Evolutionary conservation across 2,329 filamentous ascomycete species (phyloP).

Genomic region (Colletotrichum destructivum): DNA sequence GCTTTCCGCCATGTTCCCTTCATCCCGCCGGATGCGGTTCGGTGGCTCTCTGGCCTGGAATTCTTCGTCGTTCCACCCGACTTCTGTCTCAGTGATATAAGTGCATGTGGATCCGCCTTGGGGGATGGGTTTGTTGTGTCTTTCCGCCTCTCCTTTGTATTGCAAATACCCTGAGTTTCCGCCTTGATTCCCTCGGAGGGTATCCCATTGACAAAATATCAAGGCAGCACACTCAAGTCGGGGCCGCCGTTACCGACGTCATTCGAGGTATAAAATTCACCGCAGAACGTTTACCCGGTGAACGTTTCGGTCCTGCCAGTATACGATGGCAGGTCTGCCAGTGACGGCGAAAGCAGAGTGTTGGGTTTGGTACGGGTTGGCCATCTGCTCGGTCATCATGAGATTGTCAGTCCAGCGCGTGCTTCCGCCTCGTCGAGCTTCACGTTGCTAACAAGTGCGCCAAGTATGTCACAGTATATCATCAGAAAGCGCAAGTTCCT

Average conservation of each 20-base stretch:
- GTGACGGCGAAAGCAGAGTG: conserved; percentile 24
- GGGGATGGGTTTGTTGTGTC: neutral
- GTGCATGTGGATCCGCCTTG: neutral
- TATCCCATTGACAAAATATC: neutral
- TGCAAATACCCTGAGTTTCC: neutral
- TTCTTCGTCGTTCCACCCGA: neutral
- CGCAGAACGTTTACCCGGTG: neutral
- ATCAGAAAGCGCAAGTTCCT: conserved; percentile 33
- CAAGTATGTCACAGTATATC: conserved; percentile 33
- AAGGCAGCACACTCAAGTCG: neutral
- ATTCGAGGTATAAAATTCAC: too few relatives aligned
- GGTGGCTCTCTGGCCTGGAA: conserved; percentile 12
- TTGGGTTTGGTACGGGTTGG: conserved; percentile 31
- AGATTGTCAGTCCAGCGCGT: conserved; percentile 24
- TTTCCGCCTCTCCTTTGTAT: neutral
- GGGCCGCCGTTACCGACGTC: neutral
- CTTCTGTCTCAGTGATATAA: neutral
- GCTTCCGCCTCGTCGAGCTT: neutral
- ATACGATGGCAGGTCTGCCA: conserved; percentile 15
- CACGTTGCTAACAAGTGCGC: neutral
- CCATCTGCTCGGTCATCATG: conserved; percentile 19
- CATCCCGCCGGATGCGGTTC: conserved; percentile 23
- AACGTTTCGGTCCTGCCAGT: neutral
- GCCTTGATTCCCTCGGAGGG: neutral
- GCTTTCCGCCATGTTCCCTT: neutral